A percentile compares a stretch with the other conserved stretches of the same genome.
Evolutionary conservation across 106 monocot genomes (phyloP).

Genomic region (Allium fistulosum): DNA sequence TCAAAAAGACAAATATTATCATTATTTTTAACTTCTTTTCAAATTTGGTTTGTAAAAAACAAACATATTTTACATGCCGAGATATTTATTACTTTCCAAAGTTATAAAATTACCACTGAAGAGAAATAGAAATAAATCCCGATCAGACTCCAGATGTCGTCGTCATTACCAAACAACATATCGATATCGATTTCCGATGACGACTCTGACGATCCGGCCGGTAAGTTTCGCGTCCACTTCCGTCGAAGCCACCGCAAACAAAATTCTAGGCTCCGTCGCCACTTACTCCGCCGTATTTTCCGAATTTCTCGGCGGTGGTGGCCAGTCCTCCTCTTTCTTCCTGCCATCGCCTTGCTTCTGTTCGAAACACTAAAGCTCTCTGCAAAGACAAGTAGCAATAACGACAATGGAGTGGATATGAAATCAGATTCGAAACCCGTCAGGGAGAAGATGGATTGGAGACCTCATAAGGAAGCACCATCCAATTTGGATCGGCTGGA

Average conservation of each 20-base stretch:
- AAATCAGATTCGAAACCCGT: not conserved
- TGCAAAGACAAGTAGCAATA: not conserved
- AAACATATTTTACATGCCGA: no score
- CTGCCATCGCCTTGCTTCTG: constrained; percentile 38
- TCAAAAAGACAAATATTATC: no score
- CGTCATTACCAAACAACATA: constrained; percentile 36
- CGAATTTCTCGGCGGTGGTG: constrained; percentile 53
- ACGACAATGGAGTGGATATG: not conserved
- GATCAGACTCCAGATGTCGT: not conserved
- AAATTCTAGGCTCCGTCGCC: constrained; percentile 3
- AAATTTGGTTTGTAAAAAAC: no score
- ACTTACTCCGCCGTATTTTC: constrained; percentile 9
- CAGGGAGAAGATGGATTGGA: not conserved
- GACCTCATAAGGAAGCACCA: not conserved
- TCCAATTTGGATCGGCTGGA: constrained; percentile 58
- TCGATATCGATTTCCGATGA: constrained; percentile 72
- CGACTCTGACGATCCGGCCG: constrained; percentile 39
- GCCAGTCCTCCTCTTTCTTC: constrained; percentile 46
- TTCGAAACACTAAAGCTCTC: constrained; percentile 29
- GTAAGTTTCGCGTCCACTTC: constrained; percentile 19
- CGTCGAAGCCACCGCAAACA: constrained; percentile 45
- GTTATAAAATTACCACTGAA: no score
- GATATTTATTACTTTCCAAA: no score
- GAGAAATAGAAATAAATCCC: no score
- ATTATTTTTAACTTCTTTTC: no score